Conservation (phyloP, 2,329 filamentous ascomycete genomes). For the Westerdykella ornata region DNA sequence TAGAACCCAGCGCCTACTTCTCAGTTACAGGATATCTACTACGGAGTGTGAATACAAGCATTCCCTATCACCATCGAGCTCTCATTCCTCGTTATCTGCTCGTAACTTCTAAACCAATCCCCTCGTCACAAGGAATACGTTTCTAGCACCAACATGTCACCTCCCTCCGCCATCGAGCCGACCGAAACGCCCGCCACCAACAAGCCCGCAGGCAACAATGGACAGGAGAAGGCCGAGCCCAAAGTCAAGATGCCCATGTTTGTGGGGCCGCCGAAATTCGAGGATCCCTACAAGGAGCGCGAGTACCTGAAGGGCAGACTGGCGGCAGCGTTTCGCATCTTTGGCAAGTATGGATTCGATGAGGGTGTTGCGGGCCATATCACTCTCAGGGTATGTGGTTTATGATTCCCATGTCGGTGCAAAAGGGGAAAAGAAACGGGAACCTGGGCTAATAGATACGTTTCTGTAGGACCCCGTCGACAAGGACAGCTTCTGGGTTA, state of each 20-base stretch:
- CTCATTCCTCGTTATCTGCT: too few relatives aligned
- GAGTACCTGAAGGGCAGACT: constrained; percentile 35
- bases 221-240: constrained; percentile 21
- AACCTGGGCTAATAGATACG: background rate
- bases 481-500: constrained; percentile 58
- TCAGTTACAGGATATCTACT: too few relatives aligned
- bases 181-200: constrained; percentile 15
- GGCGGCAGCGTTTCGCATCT: constrained; percentile 36
- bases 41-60: too few relatives aligned
- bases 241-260: constrained; percentile 22
- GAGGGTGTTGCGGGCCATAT: constrained; percentile 56
- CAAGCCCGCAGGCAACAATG: constrained; percentile 23
- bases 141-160: constrained; percentile 18
- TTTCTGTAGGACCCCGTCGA: constrained; percentile 49
- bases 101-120: too few relatives aligned
- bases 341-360: constrained; percentile 37
- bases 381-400: constrained; percentile 46
- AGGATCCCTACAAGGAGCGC: constrained; percentile 34
- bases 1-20: too few relatives aligned
- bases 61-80: too few relatives aligned
- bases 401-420: background rate
- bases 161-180: constrained; percentile 29
- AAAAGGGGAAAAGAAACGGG: background rate
- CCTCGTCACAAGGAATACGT: too few relatives aligned
- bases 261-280: constrained; percentile 31